Evolutionary conservation across 2,329 filamentous ascomycete species (phyloP), one percentile per base, ranked within the genome.

Genomic region (Fulvia fulva): DNA sequence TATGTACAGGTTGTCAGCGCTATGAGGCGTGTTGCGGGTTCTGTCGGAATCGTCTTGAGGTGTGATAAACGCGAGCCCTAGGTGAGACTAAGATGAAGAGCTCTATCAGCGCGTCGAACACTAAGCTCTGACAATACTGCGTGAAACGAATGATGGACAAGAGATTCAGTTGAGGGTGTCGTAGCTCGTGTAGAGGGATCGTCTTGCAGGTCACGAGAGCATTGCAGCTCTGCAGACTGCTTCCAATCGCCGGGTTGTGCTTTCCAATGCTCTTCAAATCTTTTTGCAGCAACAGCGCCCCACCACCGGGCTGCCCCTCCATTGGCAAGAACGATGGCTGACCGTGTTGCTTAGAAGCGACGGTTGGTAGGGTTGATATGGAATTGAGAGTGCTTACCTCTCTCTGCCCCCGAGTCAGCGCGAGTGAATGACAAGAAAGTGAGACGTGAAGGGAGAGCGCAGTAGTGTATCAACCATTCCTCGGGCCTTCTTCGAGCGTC

Each of bases 71-170:
- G n/a, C 22, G 23, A 30, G 25, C 23, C 37, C 26, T 44, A 23
- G 30, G 44, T 47, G 47, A 23, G 41, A 46, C 52, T 56, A 44
- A 16, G 50, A 47, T 22, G 25, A 52, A 32, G 49, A 46, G 34
- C 49, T 52, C 52, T 57, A 49, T 57, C 55, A 57, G 55, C 52
- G n/a, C 43, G n/a, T n/a, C 22, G 26, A 37, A 21, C 43, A 49
- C 43, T 53, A 32, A 53, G 51, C 51, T 21, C 51, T 44, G 51
- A 53, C 51, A 28, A 53, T 44, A 34, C 51, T 28, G 22, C 14
- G 51, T 43, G 32, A 25, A 44, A 26, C 21, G 21, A 47, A n/a
- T 26, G 25, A 9, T 25, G 21, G 19, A 21, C 25, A 47, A 47
- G 9, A 23, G n/a, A 47, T 47, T 19, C 21, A 23, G 25, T 11